Percentiles rank a stretch among this genome's conserved stretches.
These are phyloP conservation scores for Bisporella sp. DNA, from an alignment of 2,329 filamentous ascomycete species.

Conservation along the genomic window DNA sequence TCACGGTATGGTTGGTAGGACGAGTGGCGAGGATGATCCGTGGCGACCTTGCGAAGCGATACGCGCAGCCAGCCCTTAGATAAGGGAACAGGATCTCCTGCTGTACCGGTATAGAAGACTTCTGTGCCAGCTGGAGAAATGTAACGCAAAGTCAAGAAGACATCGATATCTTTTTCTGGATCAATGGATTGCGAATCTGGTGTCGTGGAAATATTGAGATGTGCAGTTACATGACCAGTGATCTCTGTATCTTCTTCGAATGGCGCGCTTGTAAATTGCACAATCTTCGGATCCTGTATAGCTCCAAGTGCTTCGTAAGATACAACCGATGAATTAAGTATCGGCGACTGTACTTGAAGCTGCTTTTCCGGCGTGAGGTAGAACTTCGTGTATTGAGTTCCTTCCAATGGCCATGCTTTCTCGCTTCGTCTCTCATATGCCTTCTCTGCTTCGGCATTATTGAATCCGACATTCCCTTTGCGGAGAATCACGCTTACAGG, in stretches of 20 bases:
- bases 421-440: slow-evolving; percentile 48
- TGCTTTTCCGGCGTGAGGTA: slow-evolving; percentile 1
- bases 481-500: slow-evolving; percentile 55
- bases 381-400: slow-evolving; percentile 52
- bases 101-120: background rate
- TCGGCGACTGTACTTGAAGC: slow-evolving; percentile 4
- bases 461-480: slow-evolving; percentile 61
- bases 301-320: slow-evolving; percentile 37
- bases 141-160: background rate
- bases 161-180: background rate
- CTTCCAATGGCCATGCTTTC: slow-evolving; percentile 58
- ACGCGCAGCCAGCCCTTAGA: background rate
- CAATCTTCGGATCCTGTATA: slow-evolving; percentile 42
- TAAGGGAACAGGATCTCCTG: background rate
- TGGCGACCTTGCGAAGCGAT: background rate
- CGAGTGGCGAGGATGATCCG: slow-evolving; percentile 33
- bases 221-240: slow-evolving; percentile 27
- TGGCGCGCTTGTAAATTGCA: slow-evolving; percentile 32
- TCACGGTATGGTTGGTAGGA: slow-evolving; percentile 50
- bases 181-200: background rate
- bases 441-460: slow-evolving; percentile 54
- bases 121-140: background rate
- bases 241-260: background rate
- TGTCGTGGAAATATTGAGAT: slow-evolving; percentile 37
- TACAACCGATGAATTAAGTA: slow-evolving; percentile 22